These are phyloP conservation scores for Flueggea neowawraea DNA, from an alignment of 441 rosid species.

Conservation along the genomic window DNA sequence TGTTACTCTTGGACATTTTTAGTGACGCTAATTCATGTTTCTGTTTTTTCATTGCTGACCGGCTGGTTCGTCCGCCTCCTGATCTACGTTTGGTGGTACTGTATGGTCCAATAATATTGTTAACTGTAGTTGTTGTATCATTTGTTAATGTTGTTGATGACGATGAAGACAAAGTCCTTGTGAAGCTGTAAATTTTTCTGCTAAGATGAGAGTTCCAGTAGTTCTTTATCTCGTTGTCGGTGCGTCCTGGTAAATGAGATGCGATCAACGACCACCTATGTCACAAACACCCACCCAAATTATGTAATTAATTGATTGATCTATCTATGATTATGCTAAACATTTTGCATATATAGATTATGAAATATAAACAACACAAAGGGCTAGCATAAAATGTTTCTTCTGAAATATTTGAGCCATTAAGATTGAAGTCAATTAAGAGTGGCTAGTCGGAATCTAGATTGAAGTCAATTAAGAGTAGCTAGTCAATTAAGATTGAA, in stretches of 20 bases:
- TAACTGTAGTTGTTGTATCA: not conserved
- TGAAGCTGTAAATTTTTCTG: slow-evolving; percentile 53
- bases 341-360: too few species aligned
- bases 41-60: slow-evolving; percentile 44
- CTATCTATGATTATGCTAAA: too few species aligned
- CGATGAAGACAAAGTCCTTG: slow-evolving; percentile 4
- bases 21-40: slow-evolving; percentile 23
- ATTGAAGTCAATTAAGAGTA: too few species aligned
- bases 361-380: too few species aligned
- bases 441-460: too few species aligned
- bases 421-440: too few species aligned
- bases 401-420: too few species aligned
- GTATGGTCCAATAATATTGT: slow-evolving; percentile 20
- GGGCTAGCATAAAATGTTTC: too few species aligned
- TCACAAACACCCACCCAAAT: not conserved
- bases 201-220: slow-evolving; percentile 92
- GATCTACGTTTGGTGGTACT: slow-evolving; percentile 29
- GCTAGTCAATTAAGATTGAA: too few species aligned
- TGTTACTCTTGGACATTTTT: slow-evolving; percentile 2
- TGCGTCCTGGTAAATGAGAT: slow-evolving; percentile 75
- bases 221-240: slow-evolving; percentile 94
- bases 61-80: slow-evolving; percentile 37
- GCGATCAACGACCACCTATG: slow-evolving; percentile 88
- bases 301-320: too few species aligned
- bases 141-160: not conserved